A percentile compares a stretch with the other conserved stretches of the same genome.
Evolutionary conservation across 2,329 filamentous ascomycete genomes (phyloP).

Genomic region (Penicillium sp.): DNA sequence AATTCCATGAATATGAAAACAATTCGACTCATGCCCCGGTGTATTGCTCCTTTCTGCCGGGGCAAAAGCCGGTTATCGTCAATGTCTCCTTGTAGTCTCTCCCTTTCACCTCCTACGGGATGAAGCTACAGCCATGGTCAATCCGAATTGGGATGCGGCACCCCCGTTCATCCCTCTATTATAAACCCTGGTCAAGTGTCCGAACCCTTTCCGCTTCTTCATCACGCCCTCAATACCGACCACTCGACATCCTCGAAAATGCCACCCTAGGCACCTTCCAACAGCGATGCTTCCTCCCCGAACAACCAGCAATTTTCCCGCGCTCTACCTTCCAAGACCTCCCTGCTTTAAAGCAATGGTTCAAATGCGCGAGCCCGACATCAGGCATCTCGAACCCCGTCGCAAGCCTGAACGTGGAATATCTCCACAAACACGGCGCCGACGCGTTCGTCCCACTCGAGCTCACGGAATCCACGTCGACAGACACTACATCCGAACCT

Average conservation of each 20-base stretch:
- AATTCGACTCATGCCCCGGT: too few species aligned
- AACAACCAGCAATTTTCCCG: constrained; percentile 54
- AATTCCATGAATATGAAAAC: too few species aligned
- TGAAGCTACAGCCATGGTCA: constrained; percentile 29
- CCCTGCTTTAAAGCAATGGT: constrained; percentile 61
- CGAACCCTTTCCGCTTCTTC: constrained; percentile 8
- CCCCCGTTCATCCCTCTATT: neutral
- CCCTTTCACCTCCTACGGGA: constrained; percentile 11
- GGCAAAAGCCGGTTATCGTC: too few species aligned
- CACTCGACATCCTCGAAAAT: constrained; percentile 31
- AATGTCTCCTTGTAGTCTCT: too few species aligned
- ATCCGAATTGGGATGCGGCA: constrained; percentile 10
- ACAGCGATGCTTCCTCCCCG: constrained; percentile 51
- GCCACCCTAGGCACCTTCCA: constrained; percentile 50
- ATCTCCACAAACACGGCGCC: constrained; percentile 46
- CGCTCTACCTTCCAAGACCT: constrained; percentile 43
- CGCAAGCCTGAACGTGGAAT: constrained; percentile 39
- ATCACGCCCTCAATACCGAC: constrained; percentile 17
- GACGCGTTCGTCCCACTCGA: constrained; percentile 59
- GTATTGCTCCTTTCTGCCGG: too few species aligned
- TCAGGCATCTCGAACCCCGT: constrained; percentile 19
- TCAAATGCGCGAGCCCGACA: constrained; percentile 37
- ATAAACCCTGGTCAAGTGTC: too few species aligned
- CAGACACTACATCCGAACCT: neutral
- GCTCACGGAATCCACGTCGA: constrained; percentile 40